These are phyloP conservation scores for Dillenia suffruticosa DNA, from an alignment of 164 flowering plant genomes.

Conservation along the genomic window DNA sequence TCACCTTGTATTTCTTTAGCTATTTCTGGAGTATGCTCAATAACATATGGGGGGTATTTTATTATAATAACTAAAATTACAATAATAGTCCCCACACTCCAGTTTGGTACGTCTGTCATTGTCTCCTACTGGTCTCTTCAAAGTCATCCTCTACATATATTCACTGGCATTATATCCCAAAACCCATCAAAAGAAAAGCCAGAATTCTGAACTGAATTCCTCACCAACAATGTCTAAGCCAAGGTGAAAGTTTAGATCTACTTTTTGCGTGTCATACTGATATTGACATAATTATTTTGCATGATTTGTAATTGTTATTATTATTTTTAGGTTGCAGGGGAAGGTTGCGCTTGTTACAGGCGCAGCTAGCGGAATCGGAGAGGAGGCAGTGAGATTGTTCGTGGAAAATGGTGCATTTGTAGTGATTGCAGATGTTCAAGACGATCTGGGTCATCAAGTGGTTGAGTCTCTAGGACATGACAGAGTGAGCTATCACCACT, in stretches of 20 bases:
- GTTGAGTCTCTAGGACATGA: slow-evolving; percentile 38
- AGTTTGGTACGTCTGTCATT: no score
- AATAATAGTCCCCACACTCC: no score
- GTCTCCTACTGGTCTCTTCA: no score
- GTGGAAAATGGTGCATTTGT: slow-evolving; percentile 53
- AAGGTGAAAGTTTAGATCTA: slow-evolving; percentile 12
- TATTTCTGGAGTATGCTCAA: no score
- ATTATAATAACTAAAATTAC: no score
- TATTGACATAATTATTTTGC: neutral
- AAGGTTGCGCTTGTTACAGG: slow-evolving; percentile 77
- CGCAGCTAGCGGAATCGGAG: slow-evolving; percentile 80
- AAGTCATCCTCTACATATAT: no score
- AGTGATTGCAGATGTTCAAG: slow-evolving; percentile 62
- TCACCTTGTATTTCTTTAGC: no score
- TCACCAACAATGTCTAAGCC: slow-evolving; percentile 21
- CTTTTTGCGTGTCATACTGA: neutral
- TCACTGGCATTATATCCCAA: no score
- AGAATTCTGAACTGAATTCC: neutral
- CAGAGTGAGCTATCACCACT: slow-evolving; percentile 36
- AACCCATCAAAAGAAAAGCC: neutral
- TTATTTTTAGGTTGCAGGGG: slow-evolving; percentile 46
- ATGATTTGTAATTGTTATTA: neutral
- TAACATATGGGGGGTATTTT: no score
- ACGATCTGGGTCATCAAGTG: slow-evolving; percentile 47
- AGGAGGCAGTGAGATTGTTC: slow-evolving; percentile 53